A percentile compares a stretch with the other conserved stretches of the same genome.
Evolutionary conservation across 2,329 filamentous ascomycete species (phyloP).

Genomic region (Aspergillus aculeatus): DNA sequence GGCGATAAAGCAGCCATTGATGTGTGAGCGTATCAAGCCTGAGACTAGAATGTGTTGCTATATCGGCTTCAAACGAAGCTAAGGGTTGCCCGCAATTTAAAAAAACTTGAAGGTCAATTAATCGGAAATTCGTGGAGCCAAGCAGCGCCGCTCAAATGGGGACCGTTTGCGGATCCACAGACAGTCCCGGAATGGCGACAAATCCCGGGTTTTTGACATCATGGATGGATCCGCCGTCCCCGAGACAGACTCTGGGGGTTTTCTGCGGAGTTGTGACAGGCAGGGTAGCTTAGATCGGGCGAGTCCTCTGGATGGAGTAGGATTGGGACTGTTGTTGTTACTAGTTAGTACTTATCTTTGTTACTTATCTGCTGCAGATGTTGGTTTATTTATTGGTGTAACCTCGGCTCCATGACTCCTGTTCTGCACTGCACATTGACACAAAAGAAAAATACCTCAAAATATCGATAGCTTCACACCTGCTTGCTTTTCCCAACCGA

Average conservation of each 20-base stretch:
- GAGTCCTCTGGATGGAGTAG: neutral
- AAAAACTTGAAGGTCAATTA: neutral
- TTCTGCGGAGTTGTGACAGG: neutral
- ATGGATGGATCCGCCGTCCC: neutral
- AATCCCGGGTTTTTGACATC: slow-evolving; percentile 4
- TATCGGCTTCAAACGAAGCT: neutral
- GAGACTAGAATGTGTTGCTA: neutral
- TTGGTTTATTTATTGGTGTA: neutral
- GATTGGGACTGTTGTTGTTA: too few species aligned
- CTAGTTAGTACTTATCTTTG: neutral
- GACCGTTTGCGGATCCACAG: slow-evolving; percentile 5
- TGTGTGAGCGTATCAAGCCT: neutral
- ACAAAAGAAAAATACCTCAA: neutral
- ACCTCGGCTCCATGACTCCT: neutral
- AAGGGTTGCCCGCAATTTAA: neutral
- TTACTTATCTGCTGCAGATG: neutral
- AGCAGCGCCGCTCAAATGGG: neutral
- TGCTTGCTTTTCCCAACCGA: neutral
- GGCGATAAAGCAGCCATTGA: slow-evolving; percentile 26
- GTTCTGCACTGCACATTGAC: too few species aligned
- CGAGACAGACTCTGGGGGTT: neutral
- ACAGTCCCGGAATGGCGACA: neutral
- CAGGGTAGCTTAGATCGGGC: neutral
- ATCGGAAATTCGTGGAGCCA: neutral
- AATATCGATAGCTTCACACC: neutral